Evolutionary conservation across 1,139 yeast genomes (phyloP).

Genomic region (Arxiozyma slooffiae): DNA sequence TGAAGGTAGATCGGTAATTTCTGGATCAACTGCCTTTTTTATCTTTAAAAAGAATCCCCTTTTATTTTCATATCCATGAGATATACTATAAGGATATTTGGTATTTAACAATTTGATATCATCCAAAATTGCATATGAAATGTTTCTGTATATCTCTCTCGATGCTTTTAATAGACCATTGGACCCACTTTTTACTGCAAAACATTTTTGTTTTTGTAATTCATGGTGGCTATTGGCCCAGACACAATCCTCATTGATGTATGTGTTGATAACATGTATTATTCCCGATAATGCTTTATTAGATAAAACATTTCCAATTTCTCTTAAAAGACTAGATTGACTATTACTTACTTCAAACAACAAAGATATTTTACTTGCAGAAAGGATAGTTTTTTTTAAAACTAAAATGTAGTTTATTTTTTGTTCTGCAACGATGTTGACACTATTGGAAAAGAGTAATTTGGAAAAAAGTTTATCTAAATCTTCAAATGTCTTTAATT

Average conservation of each 20-base stretch:
- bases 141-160: conserved; percentile 34
- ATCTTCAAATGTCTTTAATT: conserved; percentile 31
- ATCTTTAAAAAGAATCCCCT: conserved; percentile 36
- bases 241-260: conserved; percentile 35
- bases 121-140: conserved; percentile 32
- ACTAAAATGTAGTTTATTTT: conserved; percentile 34
- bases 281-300: conserved; percentile 24
- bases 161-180: conserved; percentile 42
- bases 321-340: conserved; percentile 20
- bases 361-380: conserved; percentile 10
- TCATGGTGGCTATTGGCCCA: conserved; percentile 37
- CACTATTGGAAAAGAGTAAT: conserved; percentile 23
- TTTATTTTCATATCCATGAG: conserved; percentile 31
- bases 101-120: conserved; percentile 22
- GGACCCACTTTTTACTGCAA: conserved; percentile 37
- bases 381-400: conserved; percentile 29
- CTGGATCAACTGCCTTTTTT: conserved; percentile 10
- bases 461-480: conserved; percentile 33
- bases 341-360: conserved; percentile 16
- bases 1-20: conserved; percentile 23
- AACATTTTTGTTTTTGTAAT: conserved; percentile 37
- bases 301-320: conserved; percentile 28
- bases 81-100: conserved; percentile 24
- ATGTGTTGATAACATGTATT: conserved; percentile 26
- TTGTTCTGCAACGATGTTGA: conserved; percentile 27